Base-by-base conservation (phyloP, 345 rosid species). In the Arabis hirsuta region DNA sequence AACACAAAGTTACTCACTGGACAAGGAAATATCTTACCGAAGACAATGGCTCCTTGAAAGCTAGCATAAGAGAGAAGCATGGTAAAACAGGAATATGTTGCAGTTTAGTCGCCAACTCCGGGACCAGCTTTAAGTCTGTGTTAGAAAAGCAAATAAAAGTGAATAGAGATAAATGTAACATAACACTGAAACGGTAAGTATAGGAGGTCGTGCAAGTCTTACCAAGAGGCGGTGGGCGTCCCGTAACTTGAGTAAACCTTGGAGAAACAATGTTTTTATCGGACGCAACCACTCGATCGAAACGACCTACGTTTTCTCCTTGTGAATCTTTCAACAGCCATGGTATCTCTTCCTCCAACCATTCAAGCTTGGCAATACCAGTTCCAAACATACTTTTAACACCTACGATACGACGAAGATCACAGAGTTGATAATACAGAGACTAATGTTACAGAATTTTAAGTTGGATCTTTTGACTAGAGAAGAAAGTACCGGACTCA, bases 41-140 rank as follows among this genome's bases (percentile, higher is more conserved):
- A 53, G 95, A 85, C 74, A 92, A 78, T 43, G 96, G 86, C 79
- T 92, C 91, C 44, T 79, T 38, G 73, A 89, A 92, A 66, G 92
- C 96, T 66, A 92, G 82, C 96, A 92, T 86, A 65, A 90, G 87
- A 22, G 88, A 85, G 69, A 92, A 90, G 81, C 96, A 85, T 13
- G 98, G 96, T 57, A 62, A 54, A 45, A 82, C 88, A 68, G 96
- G 92, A 65, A 92, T 83, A 72, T 84, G 71, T 73, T 81, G 82
- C 52, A 90, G 77, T 79, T 79, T 84, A 55, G 22, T 62, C 9
- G 74, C 87, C 78, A 84, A 77, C 57, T 82, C 89, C 3, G 88
- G 87, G 26, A 63, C 65, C 65, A 80, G 81, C 73, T 63, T 82
- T 48, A 90, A 64, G 77, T 90, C 98, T 92, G 87, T 74, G 81